These are phyloP conservation scores for Erodium trifolium DNA, from an alignment of 441 rosid species.

Conservation along the genomic window DNA sequence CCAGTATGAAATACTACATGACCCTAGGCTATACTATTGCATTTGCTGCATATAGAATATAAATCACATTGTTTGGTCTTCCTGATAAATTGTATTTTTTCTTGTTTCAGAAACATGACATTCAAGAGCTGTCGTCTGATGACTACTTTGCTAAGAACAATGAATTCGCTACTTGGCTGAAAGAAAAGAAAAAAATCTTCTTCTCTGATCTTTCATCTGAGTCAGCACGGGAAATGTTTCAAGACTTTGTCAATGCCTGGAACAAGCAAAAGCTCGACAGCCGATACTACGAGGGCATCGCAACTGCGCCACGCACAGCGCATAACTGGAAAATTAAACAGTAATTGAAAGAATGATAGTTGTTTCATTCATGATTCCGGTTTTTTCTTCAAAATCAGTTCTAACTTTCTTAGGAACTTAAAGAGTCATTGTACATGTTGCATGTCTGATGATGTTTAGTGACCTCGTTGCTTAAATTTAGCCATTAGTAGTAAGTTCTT, in stretches of 20 bases:
- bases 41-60: not conserved
- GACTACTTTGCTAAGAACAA: conserved; percentile 87
- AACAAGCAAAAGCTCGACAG: conserved; percentile 62
- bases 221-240: conserved; percentile 55
- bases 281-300: conserved; percentile 74
- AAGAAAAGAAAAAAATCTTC: conserved; percentile 58
- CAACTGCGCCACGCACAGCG: conserved; percentile 63
- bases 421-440: not conserved
- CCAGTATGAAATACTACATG: not conserved
- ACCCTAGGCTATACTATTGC: not conserved
- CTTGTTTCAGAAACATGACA: conserved; percentile 40
- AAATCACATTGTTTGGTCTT: not conserved
- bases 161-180: conserved; percentile 86
- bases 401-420: not conserved
- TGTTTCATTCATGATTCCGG: not conserved
- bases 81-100: not conserved
- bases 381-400: not conserved
- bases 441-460: not conserved
- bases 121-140: conserved; percentile 60
- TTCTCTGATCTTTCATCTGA: conserved; percentile 80
- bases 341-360: not conserved
- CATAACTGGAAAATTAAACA: conserved; percentile 69
- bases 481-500: not conserved
- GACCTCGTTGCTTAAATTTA: not conserved
- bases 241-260: conserved; percentile 63